Evolutionary conservation across 1,284 basidiomycete species (phyloP), one percentile per base, ranked within the genome.

Genomic region (Rhodotorula sp.): DNA sequence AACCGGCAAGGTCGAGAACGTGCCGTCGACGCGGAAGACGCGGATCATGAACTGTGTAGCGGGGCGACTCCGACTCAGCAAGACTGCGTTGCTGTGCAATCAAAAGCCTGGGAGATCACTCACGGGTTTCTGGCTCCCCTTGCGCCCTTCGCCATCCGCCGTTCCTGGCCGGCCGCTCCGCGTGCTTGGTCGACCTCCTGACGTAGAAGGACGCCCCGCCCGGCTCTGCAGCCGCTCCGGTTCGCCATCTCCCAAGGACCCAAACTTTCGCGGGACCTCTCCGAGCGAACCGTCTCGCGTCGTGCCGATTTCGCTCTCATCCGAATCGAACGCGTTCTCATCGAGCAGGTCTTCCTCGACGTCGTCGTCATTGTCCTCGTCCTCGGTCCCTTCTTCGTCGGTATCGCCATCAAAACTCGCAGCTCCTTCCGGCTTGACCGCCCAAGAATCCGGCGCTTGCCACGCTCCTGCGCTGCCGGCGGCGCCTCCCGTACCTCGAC

Each of bases 361-460:
- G 46, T 76, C 76, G 15, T 79, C 79, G 73, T 76, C 77, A 12
- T 72, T 78, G 24, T 77, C 77, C 73, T 75, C 79, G 24, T 77
- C 77, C 73, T 75, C 77, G 15, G 71, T 74, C 30, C 75, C 76
- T 24, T 79, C 79, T 18, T 78, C 77, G 65, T 79, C 79, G 15
- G 78, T 76, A n/a, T 78, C 79, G n/a, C 80, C 78, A 8, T 70
- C 65, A 24, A 69, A 58, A 7, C 78, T 79, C 12, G 73, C 78
- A 2, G 79, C 80, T 33, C 80, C 82, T 55, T 83, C 83, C 1
- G 78, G 82, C 72, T 84, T 83, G 22, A 85, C 84, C 22, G 83
- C 84, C 84, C 84, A 85, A 20, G 82, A 83, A 69, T 85, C 84
- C 3, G 84, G 84, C 0, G 84, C 83, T 1, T 82, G 82, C 84